A percentile compares a stretch with the other conserved stretches of the same genome.
Evolutionary conservation across 1,284 basidiomycete species (phyloP).

Genomic region (Moesziomyces sp.): DNA sequence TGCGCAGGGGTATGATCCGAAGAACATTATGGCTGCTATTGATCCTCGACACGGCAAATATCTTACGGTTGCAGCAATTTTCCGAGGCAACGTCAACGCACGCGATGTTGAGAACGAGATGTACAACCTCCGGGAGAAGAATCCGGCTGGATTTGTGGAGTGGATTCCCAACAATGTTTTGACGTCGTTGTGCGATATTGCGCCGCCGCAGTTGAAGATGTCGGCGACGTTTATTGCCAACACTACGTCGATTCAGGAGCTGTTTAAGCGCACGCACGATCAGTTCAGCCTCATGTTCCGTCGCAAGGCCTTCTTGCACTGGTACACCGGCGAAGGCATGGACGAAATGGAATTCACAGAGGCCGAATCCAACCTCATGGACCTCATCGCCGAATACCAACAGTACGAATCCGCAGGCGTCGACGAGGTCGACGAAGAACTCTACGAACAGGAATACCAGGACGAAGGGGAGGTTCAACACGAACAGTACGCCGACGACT

Average conservation of each 20-base stretch:
- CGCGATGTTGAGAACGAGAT: constrained; percentile 70
- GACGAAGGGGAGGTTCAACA: constrained; percentile 4
- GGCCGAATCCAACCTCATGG: constrained; percentile 66
- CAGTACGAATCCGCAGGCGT: constrained; percentile 67
- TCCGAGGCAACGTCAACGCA: constrained; percentile 72
- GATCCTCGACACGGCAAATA: constrained; percentile 87
- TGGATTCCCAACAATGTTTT: constrained; percentile 68
- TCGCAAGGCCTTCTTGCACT: constrained; percentile 68
- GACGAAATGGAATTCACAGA: constrained; percentile 69
- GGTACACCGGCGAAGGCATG: constrained; percentile 69
- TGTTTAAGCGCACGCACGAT: constrained; percentile 66
- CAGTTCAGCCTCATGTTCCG: constrained; percentile 67
- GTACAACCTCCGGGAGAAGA: constrained; percentile 64
- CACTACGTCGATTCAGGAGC: constrained; percentile 66
- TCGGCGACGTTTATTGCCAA: constrained; percentile 68
- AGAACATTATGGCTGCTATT: constrained; percentile 75
- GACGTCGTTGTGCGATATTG: constrained; percentile 65
- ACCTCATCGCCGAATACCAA: constrained; percentile 69
- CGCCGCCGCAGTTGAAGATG: constrained; percentile 65
- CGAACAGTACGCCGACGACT: constrained; percentile 11
- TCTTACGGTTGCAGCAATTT: constrained; percentile 88
- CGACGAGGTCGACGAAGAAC: constrained; percentile 66
- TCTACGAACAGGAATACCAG: constrained; percentile 51
- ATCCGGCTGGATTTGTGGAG: constrained; percentile 64
- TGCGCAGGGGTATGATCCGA: constrained; percentile 64